Conservation (phyloP, 1,284 basidiomycete species). For the Sanghuangporus baumii region DNA sequence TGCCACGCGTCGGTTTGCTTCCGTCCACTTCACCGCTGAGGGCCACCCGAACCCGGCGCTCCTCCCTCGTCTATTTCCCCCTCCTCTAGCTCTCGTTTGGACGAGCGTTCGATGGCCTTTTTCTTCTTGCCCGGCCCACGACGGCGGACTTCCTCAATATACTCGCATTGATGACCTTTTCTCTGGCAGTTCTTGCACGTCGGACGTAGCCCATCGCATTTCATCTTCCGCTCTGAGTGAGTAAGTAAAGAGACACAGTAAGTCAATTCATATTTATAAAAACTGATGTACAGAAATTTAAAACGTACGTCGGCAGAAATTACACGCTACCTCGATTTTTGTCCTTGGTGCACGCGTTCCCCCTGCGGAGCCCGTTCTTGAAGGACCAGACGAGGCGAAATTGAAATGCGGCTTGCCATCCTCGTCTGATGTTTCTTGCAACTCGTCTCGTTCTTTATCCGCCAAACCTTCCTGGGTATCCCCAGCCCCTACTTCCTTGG, state of each 20-base stretch:
- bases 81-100: slow-evolving; percentile 12
- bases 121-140: slow-evolving; percentile 68
- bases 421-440: neutral
- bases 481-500: neutral
- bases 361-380: slow-evolving; percentile 3
- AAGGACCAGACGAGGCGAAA: neutral
- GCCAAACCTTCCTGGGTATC: neutral
- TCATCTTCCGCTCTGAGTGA: slow-evolving; percentile 57
- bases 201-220: slow-evolving; percentile 60
- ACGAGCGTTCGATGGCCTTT: slow-evolving; percentile 30
- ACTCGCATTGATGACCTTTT: slow-evolving; percentile 43
- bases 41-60: neutral
- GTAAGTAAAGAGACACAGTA: slow-evolving; percentile 2
- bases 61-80: slow-evolving; percentile 4
- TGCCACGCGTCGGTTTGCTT: neutral
- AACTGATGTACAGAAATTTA: neutral
- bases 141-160: slow-evolving; percentile 48
- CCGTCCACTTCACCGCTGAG: neutral
- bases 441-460: neutral
- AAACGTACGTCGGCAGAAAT: slow-evolving; percentile 64
- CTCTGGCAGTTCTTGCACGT: slow-evolving; percentile 52
- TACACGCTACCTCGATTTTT: slow-evolving; percentile 47
- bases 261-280: slow-evolving; percentile 12
- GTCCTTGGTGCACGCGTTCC: neutral
- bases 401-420: neutral